A percentile compares a stretch with the other conserved stretches of the same genome.
Evolutionary conservation across 495 filamentous ascomycete genomes (phyloP).

Genomic region (Achaetomiella virescens): DNA sequence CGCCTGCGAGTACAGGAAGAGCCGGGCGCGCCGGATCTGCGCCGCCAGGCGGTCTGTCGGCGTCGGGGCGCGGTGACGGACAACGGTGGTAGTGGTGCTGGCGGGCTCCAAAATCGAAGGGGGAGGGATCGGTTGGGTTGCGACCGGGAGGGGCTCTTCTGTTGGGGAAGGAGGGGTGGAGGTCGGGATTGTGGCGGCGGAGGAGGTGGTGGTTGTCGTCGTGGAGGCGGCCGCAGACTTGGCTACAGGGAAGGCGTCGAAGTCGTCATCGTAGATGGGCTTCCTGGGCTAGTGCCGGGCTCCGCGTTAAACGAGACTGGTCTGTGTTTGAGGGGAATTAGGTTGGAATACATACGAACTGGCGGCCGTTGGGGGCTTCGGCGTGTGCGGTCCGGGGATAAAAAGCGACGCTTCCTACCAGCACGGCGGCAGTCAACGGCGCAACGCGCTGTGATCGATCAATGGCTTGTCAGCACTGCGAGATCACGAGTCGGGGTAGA

Average conservation of each 20-base stretch:
- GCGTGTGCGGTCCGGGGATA: slow-evolving; percentile 41
- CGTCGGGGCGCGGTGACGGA: slow-evolving; percentile 53
- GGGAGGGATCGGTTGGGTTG: slow-evolving; percentile 21
- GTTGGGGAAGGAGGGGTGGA: not conserved
- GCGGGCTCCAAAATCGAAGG: slow-evolving; percentile 20
- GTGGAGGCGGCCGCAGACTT: slow-evolving; percentile 15
- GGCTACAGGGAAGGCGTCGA: slow-evolving; percentile 39
- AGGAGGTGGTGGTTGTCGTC: slow-evolving; percentile 31
- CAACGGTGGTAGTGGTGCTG: slow-evolving; percentile 25
- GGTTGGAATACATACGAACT: slow-evolving; percentile 22
- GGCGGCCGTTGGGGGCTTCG: slow-evolving; percentile 37
- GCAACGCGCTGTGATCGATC: slow-evolving; percentile 32
- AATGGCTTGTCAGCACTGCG: slow-evolving; percentile 4
- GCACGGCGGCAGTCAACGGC: slow-evolving; percentile 42
- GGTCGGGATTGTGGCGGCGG: slow-evolving; percentile 16
- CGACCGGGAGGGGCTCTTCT: not conserved
- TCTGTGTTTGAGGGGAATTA: not conserved
- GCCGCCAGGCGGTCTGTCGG: slow-evolving; percentile 84
- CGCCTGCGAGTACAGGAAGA: slow-evolving; percentile 71
- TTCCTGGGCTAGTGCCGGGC: slow-evolving; percentile 51
- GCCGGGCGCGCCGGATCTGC: slow-evolving; percentile 73
- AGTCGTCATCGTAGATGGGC: slow-evolving; percentile 84
- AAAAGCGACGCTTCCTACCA: slow-evolving; percentile 41
- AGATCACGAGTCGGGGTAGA: not conserved
- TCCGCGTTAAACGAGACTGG: slow-evolving; percentile 1